Base-by-base conservation (phyloP, 1,139 yeast species). In the Candida sp. region DNA sequence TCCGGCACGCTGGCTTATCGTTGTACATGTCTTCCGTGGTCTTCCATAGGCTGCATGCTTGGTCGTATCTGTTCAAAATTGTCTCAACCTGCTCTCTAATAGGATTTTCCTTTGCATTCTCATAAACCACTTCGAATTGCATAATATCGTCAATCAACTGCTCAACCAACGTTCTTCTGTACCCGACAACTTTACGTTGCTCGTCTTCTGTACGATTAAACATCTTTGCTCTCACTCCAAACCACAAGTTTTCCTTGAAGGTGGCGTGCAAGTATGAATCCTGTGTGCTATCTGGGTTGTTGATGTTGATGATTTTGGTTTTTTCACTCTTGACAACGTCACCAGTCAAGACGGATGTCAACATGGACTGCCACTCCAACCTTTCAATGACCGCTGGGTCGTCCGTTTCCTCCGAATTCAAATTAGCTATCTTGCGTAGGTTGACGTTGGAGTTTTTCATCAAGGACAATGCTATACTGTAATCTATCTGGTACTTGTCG, bases 281-380 rank as follows among this genome's bases (percentile, higher is more conserved):
- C 53, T 78, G 81, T 43, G 72, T 75, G 51, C 74, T 73, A 41
- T 70, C 69, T 1, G 70, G 68, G 61, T 70, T 67, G 70, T 81
- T 59, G 65, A 73, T 63, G 70, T 70, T 68, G 39, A 84, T 86
- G 49, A 94, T 78, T 63, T 93, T 88, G 3, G 96, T 87, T 70
- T 93, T 94, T 66, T 94, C 99, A 8, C 96, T 88, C 40, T 87
- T 81, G 23, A 94, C 92, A 46, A 94, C 97, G 65, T 94, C 99
- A 56, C 99, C 98, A 2, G 96, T 93, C 38, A 94, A 78, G 2
- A 94, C 99, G 4, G 94, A 83, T 3, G 90, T 82, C 44, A 94
- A 76, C 97, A 94, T 91, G 0, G 96, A 84, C 67, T 94, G 98
- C 99, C 99, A 94, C 70, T 93, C 98, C 28, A 93, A 76, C 46